Evolutionary conservation across 352 stramenopile genomes (phyloP).

Genomic region (Globisporangium cylindrosporum): DNA sequence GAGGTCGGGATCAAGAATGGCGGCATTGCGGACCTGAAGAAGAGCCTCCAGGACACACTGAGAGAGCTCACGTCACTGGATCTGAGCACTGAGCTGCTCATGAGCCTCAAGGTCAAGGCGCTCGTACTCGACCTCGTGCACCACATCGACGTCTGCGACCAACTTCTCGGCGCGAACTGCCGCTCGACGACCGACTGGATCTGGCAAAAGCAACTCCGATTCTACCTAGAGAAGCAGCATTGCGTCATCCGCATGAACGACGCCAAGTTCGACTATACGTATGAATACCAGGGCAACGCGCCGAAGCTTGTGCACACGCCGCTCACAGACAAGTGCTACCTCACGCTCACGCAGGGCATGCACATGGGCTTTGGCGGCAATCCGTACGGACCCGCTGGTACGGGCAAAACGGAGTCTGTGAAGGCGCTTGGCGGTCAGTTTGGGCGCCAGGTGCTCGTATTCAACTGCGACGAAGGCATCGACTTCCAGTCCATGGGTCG

Average conservation of each 20-base stretch:
- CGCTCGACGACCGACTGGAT: slow-evolving; percentile 72
- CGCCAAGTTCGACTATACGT: slow-evolving; percentile 90
- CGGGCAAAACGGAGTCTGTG: slow-evolving; percentile 94
- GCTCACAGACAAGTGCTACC: slow-evolving; percentile 93
- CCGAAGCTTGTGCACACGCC: slow-evolving; percentile 93
- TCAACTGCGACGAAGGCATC: slow-evolving; percentile 94
- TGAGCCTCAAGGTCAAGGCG: slow-evolving; percentile 93
- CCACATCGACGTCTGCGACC: slow-evolving; percentile 93
- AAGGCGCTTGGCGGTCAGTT: slow-evolving; percentile 92
- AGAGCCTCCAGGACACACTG: slow-evolving; percentile 61
- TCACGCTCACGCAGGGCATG: slow-evolving; percentile 94
- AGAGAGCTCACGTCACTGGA: slow-evolving; percentile 81
- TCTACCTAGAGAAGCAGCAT: slow-evolving; percentile 78
- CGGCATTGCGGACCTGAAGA: slow-evolving; percentile 60
- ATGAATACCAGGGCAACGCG: slow-evolving; percentile 95
- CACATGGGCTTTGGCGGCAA: slow-evolving; percentile 93
- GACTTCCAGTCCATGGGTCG: slow-evolving; percentile 94
- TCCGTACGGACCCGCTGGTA: slow-evolving; percentile 92
- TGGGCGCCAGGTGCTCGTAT: slow-evolving; percentile 90
- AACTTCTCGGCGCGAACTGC: slow-evolving; percentile 69
- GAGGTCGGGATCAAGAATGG: slow-evolving; percentile 87
- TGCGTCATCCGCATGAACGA: slow-evolving; percentile 74
- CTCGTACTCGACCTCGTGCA: slow-evolving; percentile 96
- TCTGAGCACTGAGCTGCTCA: slow-evolving; percentile 80
- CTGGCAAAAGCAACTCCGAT: slow-evolving; percentile 94